phyloP scores from a whole-genome alignment of 169 alveolate species.

The Eimeria praecox region DNA sequence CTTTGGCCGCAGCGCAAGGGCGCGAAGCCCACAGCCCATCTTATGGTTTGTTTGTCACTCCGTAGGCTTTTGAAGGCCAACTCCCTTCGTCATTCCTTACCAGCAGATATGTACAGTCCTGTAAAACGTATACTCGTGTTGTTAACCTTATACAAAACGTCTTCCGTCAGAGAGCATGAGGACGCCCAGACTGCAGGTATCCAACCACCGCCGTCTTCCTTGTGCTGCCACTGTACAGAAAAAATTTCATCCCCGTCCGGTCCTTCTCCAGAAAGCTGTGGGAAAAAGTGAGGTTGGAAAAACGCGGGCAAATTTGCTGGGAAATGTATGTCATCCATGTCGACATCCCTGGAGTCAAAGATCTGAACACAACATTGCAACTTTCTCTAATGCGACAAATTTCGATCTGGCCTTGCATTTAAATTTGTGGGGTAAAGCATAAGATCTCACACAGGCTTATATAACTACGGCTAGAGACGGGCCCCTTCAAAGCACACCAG shows the following conservation, averaged over 20 bases:
- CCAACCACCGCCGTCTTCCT: slow-evolving; percentile 41
- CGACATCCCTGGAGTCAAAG: slow-evolving; percentile 17
- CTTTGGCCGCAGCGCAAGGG: neutral
- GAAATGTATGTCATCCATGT: neutral
- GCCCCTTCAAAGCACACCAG: neutral
- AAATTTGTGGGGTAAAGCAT: neutral
- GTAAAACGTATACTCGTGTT: neutral
- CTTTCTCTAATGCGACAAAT: neutral
- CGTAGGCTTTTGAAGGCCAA: neutral
- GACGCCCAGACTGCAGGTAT: slow-evolving; percentile 34
- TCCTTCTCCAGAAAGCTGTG: slow-evolving; percentile 23
- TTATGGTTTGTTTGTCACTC: neutral
- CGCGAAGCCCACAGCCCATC: neutral
- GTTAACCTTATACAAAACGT: neutral
- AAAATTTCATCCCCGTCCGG: neutral
- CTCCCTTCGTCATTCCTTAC: neutral
- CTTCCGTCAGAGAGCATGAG: neutral
- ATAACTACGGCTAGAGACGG: neutral
- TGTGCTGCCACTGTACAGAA: slow-evolving; percentile 47
- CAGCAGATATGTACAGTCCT: slow-evolving; percentile 36
- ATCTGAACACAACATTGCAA: neutral
- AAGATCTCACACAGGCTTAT: neutral
- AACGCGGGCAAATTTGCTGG: slow-evolving; percentile 32
- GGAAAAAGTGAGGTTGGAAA: slow-evolving; percentile 45
- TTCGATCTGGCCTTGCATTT: neutral